Conservation (phyloP, 768 basidiomycete species). For the Hypholoma fasciculare region DNA sequence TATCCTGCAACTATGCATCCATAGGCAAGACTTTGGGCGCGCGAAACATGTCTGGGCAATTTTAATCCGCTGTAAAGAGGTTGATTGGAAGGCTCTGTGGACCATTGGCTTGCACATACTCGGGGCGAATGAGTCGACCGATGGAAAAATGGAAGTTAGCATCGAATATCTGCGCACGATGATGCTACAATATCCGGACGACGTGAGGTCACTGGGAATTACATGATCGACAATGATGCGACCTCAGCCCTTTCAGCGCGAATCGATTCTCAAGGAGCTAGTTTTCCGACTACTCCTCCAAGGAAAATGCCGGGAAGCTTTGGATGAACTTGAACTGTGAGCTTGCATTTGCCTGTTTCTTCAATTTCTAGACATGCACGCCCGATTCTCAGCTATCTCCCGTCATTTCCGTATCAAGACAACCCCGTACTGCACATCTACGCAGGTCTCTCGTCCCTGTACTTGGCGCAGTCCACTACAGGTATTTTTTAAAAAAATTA, state of each 20-base stretch:
- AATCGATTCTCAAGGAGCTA: conserved; percentile 74
- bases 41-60: conserved; percentile 76
- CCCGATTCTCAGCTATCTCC: conserved; percentile 62
- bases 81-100: conserved; percentile 77
- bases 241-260: conserved; percentile 49
- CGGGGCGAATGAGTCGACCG: conserved; percentile 28
- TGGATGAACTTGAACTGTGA: conserved; percentile 87
- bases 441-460: conserved; percentile 73
- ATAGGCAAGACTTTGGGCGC: conserved; percentile 60
- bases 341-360: conserved; percentile 18
- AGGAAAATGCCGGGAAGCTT: conserved; percentile 62
- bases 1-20: conserved; percentile 68
- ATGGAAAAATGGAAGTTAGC: conserved; percentile 30
- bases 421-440: conserved; percentile 80
- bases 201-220: conserved; percentile 44
- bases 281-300: conserved; percentile 63
- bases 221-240: neutral
- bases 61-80: conserved; percentile 74
- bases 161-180: conserved; percentile 66
- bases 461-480: conserved; percentile 48
- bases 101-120: conserved; percentile 62
- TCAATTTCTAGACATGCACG: conserved; percentile 2
- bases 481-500: neutral
- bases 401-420: conserved; percentile 85
- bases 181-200: conserved; percentile 68